phyloP scores from a whole-genome alignment of 805 yeast genomes.

The Wickerhamomyces strasburgensis region DNA sequence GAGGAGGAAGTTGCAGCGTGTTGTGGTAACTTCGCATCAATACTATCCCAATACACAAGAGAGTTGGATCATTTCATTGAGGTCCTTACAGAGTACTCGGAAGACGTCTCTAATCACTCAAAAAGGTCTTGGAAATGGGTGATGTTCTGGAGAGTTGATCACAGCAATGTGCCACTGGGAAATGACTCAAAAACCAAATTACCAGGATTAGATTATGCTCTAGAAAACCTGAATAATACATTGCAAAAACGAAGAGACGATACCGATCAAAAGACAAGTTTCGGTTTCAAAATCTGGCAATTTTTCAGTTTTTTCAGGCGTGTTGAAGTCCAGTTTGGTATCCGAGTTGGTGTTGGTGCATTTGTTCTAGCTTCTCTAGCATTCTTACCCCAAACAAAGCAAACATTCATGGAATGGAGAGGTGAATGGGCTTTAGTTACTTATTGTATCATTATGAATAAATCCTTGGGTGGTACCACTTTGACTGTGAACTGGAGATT shows the following conservation, averaged over 20 bases:
- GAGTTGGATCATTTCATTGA: constrained; percentile 49
- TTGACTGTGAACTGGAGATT: constrained; percentile 72
- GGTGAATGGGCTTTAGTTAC: constrained; percentile 86
- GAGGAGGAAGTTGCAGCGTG: constrained; percentile 82
- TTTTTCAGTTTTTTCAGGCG: constrained; percentile 47
- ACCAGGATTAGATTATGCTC: constrained; percentile 16
- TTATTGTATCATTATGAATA: constrained; percentile 78
- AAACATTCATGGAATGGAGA: constrained; percentile 57
- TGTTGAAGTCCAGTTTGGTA: constrained; percentile 71
- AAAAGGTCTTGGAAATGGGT: constrained; percentile 45
- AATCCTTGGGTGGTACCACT: constrained; percentile 79
- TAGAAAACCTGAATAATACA: constrained; percentile 12
- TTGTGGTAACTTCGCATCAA: constrained; percentile 72
- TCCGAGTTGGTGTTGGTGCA: constrained; percentile 77
- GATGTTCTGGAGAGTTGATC: constrained; percentile 41
- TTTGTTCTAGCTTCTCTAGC: constrained; percentile 63
- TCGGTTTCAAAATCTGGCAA: constrained; percentile 42
- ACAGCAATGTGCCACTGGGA: not conserved
- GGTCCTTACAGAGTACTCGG: constrained; percentile 36
- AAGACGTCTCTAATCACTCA: constrained; percentile 5
- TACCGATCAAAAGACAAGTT: constrained; percentile 11
- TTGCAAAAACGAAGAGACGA: constrained; percentile 23
- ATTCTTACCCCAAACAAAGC: constrained; percentile 50
- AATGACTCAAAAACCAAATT: not conserved
- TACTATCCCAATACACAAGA: constrained; percentile 56